These are phyloP conservation scores for Jatropha multifida DNA, from an alignment of 441 rosid species.

Conservation along the genomic window DNA sequence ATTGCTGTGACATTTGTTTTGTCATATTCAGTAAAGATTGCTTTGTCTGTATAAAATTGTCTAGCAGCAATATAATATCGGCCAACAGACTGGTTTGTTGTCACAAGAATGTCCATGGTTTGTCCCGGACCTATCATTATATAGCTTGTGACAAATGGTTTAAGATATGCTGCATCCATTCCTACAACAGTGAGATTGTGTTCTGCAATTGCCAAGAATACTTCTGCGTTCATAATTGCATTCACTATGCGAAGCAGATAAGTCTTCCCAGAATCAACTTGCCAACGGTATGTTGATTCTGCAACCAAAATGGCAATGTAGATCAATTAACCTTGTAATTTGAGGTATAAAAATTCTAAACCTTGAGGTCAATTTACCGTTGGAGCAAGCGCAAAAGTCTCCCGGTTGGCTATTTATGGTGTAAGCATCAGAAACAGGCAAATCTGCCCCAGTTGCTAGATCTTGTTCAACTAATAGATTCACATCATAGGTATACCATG, in stretches of 20 bases:
- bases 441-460: slow-evolving; percentile 8
- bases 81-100: slow-evolving; percentile 39
- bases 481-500: slow-evolving; percentile 27
- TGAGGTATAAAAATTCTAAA: no score
- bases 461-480: slow-evolving; percentile 12
- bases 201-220: slow-evolving; percentile 53
- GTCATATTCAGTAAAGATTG: slow-evolving; percentile 28
- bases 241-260: slow-evolving; percentile 55
- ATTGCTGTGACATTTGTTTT: slow-evolving; percentile 49
- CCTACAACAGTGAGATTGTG: slow-evolving; percentile 58
- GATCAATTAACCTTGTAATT: no score
- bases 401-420: slow-evolving; percentile 36
- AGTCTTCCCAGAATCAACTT: slow-evolving; percentile 38
- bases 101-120: slow-evolving; percentile 54
- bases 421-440: slow-evolving; percentile 22
- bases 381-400: slow-evolving; percentile 31
- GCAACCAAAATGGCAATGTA: neutral
- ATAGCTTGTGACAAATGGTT: slow-evolving; percentile 39
- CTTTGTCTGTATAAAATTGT: slow-evolving; percentile 38
- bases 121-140: slow-evolving; percentile 57
- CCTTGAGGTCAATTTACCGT: slow-evolving; percentile 3
- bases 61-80: slow-evolving; percentile 48
- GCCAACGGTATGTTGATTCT: slow-evolving; percentile 24
- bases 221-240: slow-evolving; percentile 53
- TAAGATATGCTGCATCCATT: slow-evolving; percentile 49